Evolutionary conservation across 495 filamentous ascomycete genomes (phyloP), one percentile per base, ranked within the genome.

Genomic region (Chaetomium cochliodes): DNA sequence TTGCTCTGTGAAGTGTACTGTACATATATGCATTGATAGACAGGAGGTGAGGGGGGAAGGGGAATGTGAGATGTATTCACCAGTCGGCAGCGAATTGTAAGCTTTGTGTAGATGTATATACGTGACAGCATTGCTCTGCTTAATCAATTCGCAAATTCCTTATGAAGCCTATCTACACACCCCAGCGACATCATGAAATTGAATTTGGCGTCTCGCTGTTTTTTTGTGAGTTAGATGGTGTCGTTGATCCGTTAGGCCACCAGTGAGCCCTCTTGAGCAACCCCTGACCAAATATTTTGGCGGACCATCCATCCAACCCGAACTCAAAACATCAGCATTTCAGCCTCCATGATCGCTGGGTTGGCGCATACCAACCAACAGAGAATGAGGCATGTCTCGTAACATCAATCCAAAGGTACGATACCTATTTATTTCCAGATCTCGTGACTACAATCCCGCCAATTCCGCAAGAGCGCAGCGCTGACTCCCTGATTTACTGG

Each of bases 331-430:
- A 20, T 5, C 18, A 7, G 18, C 4, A 20, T 20, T 20, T 11
- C 47, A 11, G 22, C 23, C 8, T 3, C 23, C 25, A 52, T n/a
- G 7, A 18, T 47, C 5, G 5, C 33, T 37, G 33, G 11, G 33
- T 37, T 37, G 33, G 33, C 33, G 8, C 3, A 22, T 11, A 50
- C 8, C n/a, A 20, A 50, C n/a, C 18, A 5, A 23, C 18, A 11
- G 3, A 50, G n/a, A 23, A 50, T 50, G 46, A 50, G 20, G 23
- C 20, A 50, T 50, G 46, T 50, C 46, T 12, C 46, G 66, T 33
- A 65, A 39, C 25, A 63, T 68, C 52, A 68, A 58, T 51, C 58
- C 56, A 22, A 59, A 59, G 58, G 66, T 68, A 60, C 25, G n/a
- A n/a, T n/a, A n/a, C n/a, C n/a, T n/a, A n/a, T n/a, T n/a, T n/a